Evolutionary conservation across 495 filamentous ascomycete genomes (phyloP).

Genomic region (Neurospora sp.): DNA sequence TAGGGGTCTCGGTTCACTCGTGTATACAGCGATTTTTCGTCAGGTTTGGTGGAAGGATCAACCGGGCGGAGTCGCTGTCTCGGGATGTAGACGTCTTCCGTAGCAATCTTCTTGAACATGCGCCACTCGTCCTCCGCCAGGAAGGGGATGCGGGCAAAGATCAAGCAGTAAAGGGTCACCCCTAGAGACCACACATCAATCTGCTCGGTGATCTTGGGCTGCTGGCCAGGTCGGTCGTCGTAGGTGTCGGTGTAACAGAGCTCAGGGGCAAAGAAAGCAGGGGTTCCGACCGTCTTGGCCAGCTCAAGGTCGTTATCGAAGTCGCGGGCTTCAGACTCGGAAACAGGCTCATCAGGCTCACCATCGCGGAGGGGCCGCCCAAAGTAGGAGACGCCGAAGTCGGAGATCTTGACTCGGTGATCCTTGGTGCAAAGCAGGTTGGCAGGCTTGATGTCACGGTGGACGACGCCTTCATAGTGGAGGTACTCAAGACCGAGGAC

Average conservation of each 20-base stretch:
- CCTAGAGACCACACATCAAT: conserved; percentile 98
- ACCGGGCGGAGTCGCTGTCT: conserved; percentile 69
- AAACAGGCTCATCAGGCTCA: conserved; percentile 66
- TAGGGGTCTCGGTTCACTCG: conserved; percentile 40
- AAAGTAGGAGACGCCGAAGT: conserved; percentile 97
- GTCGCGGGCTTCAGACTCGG: conserved; percentile 73
- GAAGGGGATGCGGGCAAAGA: conserved; percentile 90
- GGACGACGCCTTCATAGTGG: conserved; percentile 93
- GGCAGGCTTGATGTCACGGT: conserved; percentile 98
- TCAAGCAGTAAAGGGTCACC: conserved; percentile 88
- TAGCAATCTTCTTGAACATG: conserved; percentile 83
- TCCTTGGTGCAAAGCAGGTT: conserved; percentile 84
- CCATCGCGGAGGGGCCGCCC: conserved; percentile 71
- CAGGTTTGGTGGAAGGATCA: conserved; percentile 43
- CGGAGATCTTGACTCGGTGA: conserved; percentile 93
- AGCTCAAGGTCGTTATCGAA: conserved; percentile 87
- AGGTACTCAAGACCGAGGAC: conserved; percentile 91
- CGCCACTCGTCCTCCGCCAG: conserved; percentile 81
- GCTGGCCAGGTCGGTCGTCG: conserved; percentile 15
- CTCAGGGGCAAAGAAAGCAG: conserved; percentile 95
- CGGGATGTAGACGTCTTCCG: conserved; percentile 83
- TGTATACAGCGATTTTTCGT: conserved; percentile 43
- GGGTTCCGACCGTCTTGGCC: conserved; percentile 95
- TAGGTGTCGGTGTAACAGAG: conserved; percentile 73
- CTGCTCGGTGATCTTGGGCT: conserved; percentile 47